phyloP scores from a whole-genome alignment of 176 grass and related monocot genomes.

The Ensete glaucum region DNA sequence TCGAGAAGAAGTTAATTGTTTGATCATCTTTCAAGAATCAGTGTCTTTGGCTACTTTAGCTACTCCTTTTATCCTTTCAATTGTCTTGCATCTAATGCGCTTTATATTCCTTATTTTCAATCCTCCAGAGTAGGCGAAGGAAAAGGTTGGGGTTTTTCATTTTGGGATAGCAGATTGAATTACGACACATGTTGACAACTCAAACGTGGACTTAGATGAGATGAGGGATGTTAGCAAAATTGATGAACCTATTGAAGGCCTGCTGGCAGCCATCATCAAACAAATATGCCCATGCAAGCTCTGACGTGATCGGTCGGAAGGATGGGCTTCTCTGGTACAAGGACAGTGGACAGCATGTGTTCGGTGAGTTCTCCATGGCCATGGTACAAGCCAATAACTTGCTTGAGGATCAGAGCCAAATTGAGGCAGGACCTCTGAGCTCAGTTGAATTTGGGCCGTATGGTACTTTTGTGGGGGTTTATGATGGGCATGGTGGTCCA shows the following conservation, averaged over 20 bases:
- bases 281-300: constrained; percentile 41
- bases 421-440: constrained; percentile 64
- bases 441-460: constrained; percentile 60
- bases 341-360: constrained; percentile 68
- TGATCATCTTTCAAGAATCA: neutral
- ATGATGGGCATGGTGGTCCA: constrained; percentile 90
- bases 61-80: neutral
- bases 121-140: neutral
- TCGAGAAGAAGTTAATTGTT: neutral
- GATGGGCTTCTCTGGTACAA: constrained; percentile 97
- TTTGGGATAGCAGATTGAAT: neutral
- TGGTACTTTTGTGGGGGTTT: constrained; percentile 83
- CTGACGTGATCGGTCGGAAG: constrained; percentile 42
- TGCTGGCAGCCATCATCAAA: constrained; percentile 70
- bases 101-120: neutral
- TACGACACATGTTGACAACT: constrained; percentile 7
- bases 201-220: constrained; percentile 14
- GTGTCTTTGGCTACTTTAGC: neutral
- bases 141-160: neutral
- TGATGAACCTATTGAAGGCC: constrained; percentile 81
- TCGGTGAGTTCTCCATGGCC: constrained; percentile 94
- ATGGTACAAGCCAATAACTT: constrained; percentile 88
- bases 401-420: constrained; percentile 83
- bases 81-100: neutral
- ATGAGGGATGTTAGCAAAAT: constrained; percentile 74